Evolutionary conservation across 768 basidiomycete genomes (phyloP).

Genomic region (Pleurotus djamor): DNA sequence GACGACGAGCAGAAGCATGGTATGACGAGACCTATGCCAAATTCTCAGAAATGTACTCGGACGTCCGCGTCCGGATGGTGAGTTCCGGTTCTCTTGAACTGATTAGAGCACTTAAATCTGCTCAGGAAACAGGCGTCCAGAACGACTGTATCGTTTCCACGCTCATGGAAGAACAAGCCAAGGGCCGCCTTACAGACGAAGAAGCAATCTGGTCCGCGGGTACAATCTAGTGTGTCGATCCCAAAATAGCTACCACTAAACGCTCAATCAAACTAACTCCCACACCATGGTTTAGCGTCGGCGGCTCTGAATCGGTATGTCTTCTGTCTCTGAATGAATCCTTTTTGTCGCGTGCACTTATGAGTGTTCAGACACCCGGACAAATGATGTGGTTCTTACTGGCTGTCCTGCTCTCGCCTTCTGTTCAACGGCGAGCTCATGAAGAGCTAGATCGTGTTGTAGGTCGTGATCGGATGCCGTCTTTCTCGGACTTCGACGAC

Average conservation of each 20-base stretch:
- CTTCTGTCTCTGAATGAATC: no score
- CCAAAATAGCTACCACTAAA: background rate
- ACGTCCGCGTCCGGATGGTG: background rate
- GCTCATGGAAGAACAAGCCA: background rate
- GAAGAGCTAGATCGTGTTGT: constrained; percentile 35
- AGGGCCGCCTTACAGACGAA: background rate
- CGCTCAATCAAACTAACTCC: background rate
- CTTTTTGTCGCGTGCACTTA: background rate
- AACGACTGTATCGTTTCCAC: background rate
- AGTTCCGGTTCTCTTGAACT: background rate
- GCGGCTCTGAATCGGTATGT: background rate
- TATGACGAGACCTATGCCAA: constrained; percentile 6
- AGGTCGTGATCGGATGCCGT: constrained; percentile 29
- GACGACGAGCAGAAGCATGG: background rate
- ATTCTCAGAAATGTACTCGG: background rate
- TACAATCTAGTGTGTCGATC: background rate
- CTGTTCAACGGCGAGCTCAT: constrained; percentile 31
- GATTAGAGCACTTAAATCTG: background rate
- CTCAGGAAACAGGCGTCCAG: background rate
- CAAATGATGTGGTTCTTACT: constrained; percentile 24
- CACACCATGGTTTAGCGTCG: background rate
- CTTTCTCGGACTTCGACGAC: constrained; percentile 29
- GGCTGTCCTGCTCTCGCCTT: constrained; percentile 37
- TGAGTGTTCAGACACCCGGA: background rate
- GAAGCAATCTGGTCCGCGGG: background rate